Evolutionary conservation across 169 alveolate species (phyloP).

Genomic region (Plasmodium gonderi): DNA sequence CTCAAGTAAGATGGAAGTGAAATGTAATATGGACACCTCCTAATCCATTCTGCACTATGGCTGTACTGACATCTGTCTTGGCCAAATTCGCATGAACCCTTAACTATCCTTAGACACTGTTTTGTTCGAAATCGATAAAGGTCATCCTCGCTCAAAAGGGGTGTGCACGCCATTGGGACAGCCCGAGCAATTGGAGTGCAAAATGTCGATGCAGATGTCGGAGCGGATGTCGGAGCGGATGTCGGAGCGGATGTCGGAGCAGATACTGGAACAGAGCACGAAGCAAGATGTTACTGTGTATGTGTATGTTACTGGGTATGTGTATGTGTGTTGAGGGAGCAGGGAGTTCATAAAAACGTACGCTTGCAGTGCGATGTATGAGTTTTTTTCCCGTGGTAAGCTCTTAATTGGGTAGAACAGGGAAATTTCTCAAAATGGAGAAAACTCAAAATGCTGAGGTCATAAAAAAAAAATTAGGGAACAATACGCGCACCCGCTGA

Average conservation of each 20-base stretch:
- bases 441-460: no score
- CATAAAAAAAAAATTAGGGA: no score
- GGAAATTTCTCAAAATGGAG: no score
- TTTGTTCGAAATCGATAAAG: slow-evolving; percentile 88
- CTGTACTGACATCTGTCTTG: slow-evolving; percentile 88
- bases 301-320: no score
- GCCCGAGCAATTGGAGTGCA: background rate
- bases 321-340: no score
- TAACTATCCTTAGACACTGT: slow-evolving; percentile 85
- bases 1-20: slow-evolving; percentile 85
- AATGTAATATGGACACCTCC: slow-evolving; percentile 88
- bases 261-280: background rate
- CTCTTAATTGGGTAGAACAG: no score
- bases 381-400: no score
- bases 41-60: slow-evolving; percentile 88
- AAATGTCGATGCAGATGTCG: no score
- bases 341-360: no score
- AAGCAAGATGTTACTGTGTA: no score
- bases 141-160: slow-evolving; percentile 88
- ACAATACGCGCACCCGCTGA: no score
- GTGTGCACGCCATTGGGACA: slow-evolving; percentile 77
- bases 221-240: background rate
- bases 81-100: slow-evolving; percentile 87
- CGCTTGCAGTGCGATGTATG: no score
- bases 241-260: background rate